These are phyloP conservation scores for Xylaria multiplex DNA, from an alignment of 2,329 filamentous ascomycete genomes.

Conservation along the genomic window DNA sequence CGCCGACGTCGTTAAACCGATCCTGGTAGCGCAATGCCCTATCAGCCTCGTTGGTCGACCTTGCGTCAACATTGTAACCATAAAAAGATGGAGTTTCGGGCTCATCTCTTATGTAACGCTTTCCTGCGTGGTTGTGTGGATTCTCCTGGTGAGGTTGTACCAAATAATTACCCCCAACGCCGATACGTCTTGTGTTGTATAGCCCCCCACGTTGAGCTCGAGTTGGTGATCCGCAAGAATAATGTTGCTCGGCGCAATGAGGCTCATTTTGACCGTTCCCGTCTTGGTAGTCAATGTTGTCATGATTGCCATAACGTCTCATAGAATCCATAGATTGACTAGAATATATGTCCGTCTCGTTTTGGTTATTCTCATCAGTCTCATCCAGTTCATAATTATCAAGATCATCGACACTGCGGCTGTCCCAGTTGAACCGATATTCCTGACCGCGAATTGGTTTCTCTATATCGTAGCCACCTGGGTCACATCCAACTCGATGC, in stretches of 20 bases:
- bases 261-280: not conserved
- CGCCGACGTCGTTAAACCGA: conserved; percentile 13
- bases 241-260: not conserved
- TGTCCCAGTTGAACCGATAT: not conserved
- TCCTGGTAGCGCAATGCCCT: conserved; percentile 29
- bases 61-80: not conserved
- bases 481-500: not conserved
- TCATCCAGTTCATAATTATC: conserved; percentile 2
- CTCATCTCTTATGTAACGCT: conserved; percentile 27
- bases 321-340: not conserved
- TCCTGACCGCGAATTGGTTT: not conserved
- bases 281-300: not conserved
- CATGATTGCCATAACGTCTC: not conserved
- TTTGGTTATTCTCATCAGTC: not conserved
- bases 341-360: not conserved
- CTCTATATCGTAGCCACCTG: not conserved
- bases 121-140: not conserved
- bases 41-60: not conserved
- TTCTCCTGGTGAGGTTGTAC: not conserved
- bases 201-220: not conserved
- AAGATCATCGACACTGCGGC: not conserved
- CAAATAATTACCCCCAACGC: not conserved
- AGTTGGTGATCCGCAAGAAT: not conserved
- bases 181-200: not conserved
- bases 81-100: conserved; percentile 29